Evolutionary conservation across 73 alveolate genomes (phyloP), one percentile per base, ranked within the genome.

Genomic region (Blepharisma stoltei): DNA sequence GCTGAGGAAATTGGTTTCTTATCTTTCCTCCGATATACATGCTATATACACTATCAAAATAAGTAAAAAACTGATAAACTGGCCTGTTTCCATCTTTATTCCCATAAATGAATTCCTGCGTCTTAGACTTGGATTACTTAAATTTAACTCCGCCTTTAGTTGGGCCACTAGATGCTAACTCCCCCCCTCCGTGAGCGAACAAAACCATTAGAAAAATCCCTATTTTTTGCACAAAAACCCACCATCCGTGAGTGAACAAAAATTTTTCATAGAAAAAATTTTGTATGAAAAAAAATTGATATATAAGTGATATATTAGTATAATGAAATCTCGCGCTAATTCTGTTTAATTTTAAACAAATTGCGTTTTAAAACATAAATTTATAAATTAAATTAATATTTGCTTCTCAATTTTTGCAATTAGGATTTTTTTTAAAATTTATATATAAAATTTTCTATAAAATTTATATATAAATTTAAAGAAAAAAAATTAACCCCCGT

Each of bases 61-160:
- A 8, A 60, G 73, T 25, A 60, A 20, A 60, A 60, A 60, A 60
- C 14, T 60, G 73, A 60, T 60, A 60, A 60, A 25, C 73, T 47
- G 73, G 73, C 4, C 45, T 60, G 2, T 20, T n/a, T 32, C 41
- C 41, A 14, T 60, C 73, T 38, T 60, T 38, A 60, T n/a, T 60
- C 23, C 73, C 73, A 60, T 18, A 55, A 7, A 55, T 14, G 18
- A 7, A 55, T 37, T 55, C 41, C 25, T 8, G 9, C 46, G 18
- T 7, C 43, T 55, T 55, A 14, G 9, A 7, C 7, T 7, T 37
- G 9, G 18, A 20, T 21, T 7, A 6, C 20, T 14, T 55, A 6
- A 6, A 7, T 6, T 8, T 55, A 55, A 55, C 7, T 6, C 20
- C 43, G 8, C 9, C 71, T 55, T 55, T 37, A 55, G 45, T 6